These are phyloP conservation scores for Cordyceps militaris DNA, from an alignment of 2,329 filamentous ascomycete species.

Conservation along the genomic window DNA sequence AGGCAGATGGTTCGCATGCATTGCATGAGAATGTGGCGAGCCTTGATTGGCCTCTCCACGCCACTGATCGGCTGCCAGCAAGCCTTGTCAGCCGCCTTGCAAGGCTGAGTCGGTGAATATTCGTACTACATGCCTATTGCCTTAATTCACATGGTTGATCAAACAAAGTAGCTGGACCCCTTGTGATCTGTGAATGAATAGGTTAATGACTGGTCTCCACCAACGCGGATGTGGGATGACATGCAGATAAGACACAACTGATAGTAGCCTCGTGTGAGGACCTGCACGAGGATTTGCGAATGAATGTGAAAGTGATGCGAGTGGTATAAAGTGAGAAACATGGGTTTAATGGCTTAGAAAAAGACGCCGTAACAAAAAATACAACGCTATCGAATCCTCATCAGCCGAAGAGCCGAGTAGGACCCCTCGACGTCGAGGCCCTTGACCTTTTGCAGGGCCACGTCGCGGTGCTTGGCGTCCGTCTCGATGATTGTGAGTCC, in stretches of 20 bases:
- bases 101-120: background rate
- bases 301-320: no score
- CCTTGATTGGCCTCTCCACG: background rate
- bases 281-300: no score
- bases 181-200: no score
- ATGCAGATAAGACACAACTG: no score
- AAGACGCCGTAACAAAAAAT: conserved; percentile 45
- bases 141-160: no score
- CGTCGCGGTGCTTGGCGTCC: conserved; percentile 33
- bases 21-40: background rate
- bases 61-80: background rate
- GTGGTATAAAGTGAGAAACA: no score
- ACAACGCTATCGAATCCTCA: conserved; percentile 39
- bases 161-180: no score
- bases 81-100: background rate
- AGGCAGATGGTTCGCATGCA: background rate
- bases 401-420: conserved; percentile 35
- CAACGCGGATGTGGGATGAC: no score
- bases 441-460: conserved; percentile 37
- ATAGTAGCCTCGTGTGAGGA: no score
- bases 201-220: no score
- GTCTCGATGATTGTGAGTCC: conserved; percentile 43
- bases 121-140: no score
- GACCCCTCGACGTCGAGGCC: conserved; percentile 36
- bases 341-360: no score